Conservation (phyloP, 306 rosid genomes). For the Glycyrrhiza uralensis region DNA sequence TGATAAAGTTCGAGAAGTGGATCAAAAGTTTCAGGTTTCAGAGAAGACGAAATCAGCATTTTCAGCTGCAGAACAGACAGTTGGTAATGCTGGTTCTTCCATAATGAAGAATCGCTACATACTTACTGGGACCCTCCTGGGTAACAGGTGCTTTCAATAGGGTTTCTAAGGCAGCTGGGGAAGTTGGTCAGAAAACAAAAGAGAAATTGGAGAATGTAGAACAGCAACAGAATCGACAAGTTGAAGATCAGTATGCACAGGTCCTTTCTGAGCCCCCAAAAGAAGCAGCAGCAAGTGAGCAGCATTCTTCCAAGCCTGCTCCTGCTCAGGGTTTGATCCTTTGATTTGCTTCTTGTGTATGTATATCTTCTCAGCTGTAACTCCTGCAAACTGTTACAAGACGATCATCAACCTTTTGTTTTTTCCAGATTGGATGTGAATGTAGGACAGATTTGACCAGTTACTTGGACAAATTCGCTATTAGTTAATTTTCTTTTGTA, state of each 20-base stretch:
- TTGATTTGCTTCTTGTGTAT: conserved; percentile 52
- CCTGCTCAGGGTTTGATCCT: conserved; percentile 90
- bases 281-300: conserved; percentile 54
- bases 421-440: conserved; percentile 35
- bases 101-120: conserved; percentile 89
- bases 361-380: conserved; percentile 35
- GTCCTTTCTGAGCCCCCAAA: conserved; percentile 66
- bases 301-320: conserved; percentile 55
- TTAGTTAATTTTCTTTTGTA: conserved; percentile 24
- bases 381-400: conserved; percentile 33
- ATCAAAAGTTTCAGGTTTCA: conserved; percentile 92
- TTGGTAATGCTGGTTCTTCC: conserved; percentile 87
- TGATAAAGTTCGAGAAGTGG: conserved; percentile 84
- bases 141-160: conserved; percentile 76
- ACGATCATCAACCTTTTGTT: conserved; percentile 17
- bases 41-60: conserved; percentile 93
- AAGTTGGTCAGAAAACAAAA: conserved; percentile 83
- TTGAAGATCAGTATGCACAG: conserved; percentile 55
- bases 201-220: conserved; percentile 66
- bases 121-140: conserved; percentile 82
- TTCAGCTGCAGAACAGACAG: conserved; percentile 87
- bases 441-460: conserved; percentile 31
- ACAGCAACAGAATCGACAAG: conserved; percentile 58
- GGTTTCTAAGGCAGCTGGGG: conserved; percentile 92
- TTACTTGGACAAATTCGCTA: conserved; percentile 30